Percentiles rank a stretch among this genome's conserved stretches.
Evolutionary conservation across 2,329 filamentous ascomycete genomes (phyloP).

Genomic region (Ceratocystis destructans): DNA sequence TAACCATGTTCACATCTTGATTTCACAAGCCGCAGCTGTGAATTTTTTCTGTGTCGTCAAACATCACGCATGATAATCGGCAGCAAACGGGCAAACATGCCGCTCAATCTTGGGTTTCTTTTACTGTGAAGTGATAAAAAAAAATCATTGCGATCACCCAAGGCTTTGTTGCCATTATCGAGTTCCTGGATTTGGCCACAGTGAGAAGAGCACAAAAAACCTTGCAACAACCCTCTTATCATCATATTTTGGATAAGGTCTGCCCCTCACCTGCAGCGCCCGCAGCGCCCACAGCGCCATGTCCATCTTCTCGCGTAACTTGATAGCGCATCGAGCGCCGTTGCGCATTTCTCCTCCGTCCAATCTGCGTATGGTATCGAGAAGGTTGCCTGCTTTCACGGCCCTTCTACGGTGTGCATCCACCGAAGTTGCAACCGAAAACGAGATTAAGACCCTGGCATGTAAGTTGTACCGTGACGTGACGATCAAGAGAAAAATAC

Average conservation of each 20-base stretch:
- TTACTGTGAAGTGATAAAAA: neutral
- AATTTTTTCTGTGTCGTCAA: neutral
- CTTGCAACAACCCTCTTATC: neutral
- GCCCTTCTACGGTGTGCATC: conserved; percentile 10
- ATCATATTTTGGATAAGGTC: neutral
- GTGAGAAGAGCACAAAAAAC: neutral
- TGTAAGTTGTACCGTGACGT: conserved; percentile 26
- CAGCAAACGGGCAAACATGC: neutral
- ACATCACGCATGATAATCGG: neutral
- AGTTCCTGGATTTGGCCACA: neutral
- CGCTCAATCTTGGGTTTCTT: neutral
- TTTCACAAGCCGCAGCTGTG: neutral
- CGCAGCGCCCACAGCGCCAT: neutral
- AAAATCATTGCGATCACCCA: neutral
- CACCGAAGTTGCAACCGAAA: conserved; percentile 10
- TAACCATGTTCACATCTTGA: neutral
- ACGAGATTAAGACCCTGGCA: conserved; percentile 27
- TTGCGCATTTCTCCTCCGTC: neutral
- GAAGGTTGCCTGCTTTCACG: neutral
- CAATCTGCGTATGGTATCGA: neutral
- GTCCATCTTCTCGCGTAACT: neutral
- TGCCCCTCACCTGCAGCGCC: neutral
- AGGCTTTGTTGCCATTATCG: neutral
- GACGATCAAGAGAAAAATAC: neutral
- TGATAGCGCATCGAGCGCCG: neutral